Evolutionary conservation across 148 eudicot genomes (phyloP).

Genomic region (Rhododendron kiyosumense): DNA sequence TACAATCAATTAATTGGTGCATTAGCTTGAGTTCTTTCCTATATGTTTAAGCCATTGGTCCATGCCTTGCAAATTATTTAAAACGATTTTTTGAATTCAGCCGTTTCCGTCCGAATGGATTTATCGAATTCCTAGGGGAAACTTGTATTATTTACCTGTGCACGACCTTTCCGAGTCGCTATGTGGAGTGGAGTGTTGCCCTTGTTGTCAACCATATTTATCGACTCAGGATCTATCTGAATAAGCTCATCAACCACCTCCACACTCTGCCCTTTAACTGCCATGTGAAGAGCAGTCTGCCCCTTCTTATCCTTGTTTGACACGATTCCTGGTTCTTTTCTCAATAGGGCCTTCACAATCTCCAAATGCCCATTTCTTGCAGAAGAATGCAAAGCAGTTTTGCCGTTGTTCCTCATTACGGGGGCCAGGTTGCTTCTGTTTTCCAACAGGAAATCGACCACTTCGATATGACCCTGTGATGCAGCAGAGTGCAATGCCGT

Average conservation of each 20-base stretch:
- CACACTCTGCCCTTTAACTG: slow-evolving; percentile 46
- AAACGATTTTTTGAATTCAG: background rate
- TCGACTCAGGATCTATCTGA: slow-evolving; percentile 23
- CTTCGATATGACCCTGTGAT: slow-evolving; percentile 41
- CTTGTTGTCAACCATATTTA: slow-evolving; percentile 39
- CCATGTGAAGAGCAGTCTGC: slow-evolving; percentile 66
- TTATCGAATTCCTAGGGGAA: background rate
- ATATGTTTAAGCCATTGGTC: background rate
- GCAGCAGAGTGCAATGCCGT: slow-evolving; percentile 51
- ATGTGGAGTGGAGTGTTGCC: slow-evolving; percentile 52
- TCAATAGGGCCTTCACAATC: slow-evolving; percentile 41
- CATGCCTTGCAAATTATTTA: background rate
- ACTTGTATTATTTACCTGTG: slow-evolving; percentile 22
- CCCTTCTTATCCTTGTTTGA: slow-evolving; percentile 46
- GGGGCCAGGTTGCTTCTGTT: slow-evolving; percentile 31
- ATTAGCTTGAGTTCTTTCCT: background rate
- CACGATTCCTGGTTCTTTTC: slow-evolving; percentile 36
- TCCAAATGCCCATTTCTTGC: slow-evolving; percentile 55
- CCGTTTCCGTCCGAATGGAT: background rate
- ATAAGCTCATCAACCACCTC: slow-evolving; percentile 40
- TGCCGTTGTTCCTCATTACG: slow-evolving; percentile 38
- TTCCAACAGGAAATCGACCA: slow-evolving; percentile 51
- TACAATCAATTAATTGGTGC: background rate
- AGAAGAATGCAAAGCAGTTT: slow-evolving; percentile 48
- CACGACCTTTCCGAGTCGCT: slow-evolving; percentile 49